A percentile compares a stretch with the other conserved stretches of the same genome.
Conservation (phyloP, 1,284 basidiomycete species). For the Paramarasmius palmivorus region DNA sequence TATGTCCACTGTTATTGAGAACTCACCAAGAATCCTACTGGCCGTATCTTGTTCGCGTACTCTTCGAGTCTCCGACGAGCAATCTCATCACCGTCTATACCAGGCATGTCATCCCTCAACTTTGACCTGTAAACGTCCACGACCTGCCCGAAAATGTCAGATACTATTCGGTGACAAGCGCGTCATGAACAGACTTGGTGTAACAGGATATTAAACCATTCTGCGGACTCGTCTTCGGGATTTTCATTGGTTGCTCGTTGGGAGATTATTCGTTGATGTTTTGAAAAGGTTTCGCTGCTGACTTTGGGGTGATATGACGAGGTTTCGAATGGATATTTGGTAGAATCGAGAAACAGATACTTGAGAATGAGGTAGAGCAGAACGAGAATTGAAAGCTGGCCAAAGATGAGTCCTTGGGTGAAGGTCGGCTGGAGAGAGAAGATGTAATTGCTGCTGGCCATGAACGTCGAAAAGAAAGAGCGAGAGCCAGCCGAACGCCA, state of each 20-base stretch:
- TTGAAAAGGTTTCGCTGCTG: slow-evolving; percentile 41
- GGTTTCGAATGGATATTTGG: slow-evolving; percentile 52
- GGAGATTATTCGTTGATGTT: slow-evolving; percentile 33
- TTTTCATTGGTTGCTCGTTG: slow-evolving; percentile 21
- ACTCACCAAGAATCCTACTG: slow-evolving; percentile 65
- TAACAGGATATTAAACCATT: slow-evolving; percentile 75
- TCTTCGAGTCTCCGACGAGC: slow-evolving; percentile 69
- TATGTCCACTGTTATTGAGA: background rate
- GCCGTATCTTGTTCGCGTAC: slow-evolving; percentile 71
- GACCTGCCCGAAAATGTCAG: slow-evolving; percentile 42
- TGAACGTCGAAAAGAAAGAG: slow-evolving; percentile 22
- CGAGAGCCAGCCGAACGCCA: background rate
- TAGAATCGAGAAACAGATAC: slow-evolving; percentile 79
- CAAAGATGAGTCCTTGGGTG: slow-evolving; percentile 79
- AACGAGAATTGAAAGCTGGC: slow-evolving; percentile 75
- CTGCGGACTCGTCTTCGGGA: slow-evolving; percentile 55
- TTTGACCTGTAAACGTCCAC: slow-evolving; percentile 72
- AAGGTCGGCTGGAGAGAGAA: slow-evolving; percentile 80
- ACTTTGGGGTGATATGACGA: slow-evolving; percentile 59
- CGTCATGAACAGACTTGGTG: slow-evolving; percentile 48
- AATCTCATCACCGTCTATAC: slow-evolving; percentile 69
- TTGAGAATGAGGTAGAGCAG: slow-evolving; percentile 73
- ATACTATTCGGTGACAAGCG: background rate
- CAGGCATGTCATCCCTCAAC: slow-evolving; percentile 59
- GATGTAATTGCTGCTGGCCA: slow-evolving; percentile 61